A percentile compares a stretch with the other conserved stretches of the same genome.
These are phyloP conservation scores for Hemisphaericaspora xylanilytica DNA, from an alignment of 1,139 yeast genomes.

Conservation along the genomic window DNA sequence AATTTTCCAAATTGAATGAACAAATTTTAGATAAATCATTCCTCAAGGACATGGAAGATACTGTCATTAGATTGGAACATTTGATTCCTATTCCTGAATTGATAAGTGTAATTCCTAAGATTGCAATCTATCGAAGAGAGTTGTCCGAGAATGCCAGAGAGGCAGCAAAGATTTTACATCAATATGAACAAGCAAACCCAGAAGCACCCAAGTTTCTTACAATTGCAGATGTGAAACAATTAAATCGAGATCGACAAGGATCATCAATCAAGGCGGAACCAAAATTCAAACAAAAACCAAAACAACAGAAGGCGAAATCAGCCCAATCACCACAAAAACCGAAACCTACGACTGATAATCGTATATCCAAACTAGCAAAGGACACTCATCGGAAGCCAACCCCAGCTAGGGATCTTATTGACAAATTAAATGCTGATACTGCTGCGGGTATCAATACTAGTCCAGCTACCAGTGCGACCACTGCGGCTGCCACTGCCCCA, in stretches of 20 bases:
- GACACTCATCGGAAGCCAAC: background rate
- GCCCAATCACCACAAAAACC: background rate
- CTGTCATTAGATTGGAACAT: conserved; percentile 19
- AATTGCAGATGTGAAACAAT: background rate
- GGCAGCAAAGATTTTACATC: conserved; percentile 26
- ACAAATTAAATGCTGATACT: no score
- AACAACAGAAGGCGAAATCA: no score
- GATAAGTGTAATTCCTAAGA: conserved; percentile 19
- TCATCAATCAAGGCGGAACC: background rate
- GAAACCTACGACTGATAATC: background rate
- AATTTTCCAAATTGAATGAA: conserved; percentile 8
- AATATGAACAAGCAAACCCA: conserved; percentile 4
- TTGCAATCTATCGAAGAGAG: conserved; percentile 29
- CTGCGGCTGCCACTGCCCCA: no score
- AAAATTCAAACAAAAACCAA: background rate
- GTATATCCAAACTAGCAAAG: background rate
- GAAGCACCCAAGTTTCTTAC: conserved; percentile 2
- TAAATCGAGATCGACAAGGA: background rate
- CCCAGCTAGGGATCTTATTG: no score
- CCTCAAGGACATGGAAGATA: conserved; percentile 13
- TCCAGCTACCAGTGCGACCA: no score
- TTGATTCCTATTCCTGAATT: conserved; percentile 24
- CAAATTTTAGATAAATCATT: conserved; percentile 9
- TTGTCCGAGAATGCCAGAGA: conserved; percentile 31
- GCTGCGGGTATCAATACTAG: no score